Evolutionary conservation across 2,329 filamentous ascomycete genomes (phyloP).

Genomic region (Sporothrix inflata): DNA sequence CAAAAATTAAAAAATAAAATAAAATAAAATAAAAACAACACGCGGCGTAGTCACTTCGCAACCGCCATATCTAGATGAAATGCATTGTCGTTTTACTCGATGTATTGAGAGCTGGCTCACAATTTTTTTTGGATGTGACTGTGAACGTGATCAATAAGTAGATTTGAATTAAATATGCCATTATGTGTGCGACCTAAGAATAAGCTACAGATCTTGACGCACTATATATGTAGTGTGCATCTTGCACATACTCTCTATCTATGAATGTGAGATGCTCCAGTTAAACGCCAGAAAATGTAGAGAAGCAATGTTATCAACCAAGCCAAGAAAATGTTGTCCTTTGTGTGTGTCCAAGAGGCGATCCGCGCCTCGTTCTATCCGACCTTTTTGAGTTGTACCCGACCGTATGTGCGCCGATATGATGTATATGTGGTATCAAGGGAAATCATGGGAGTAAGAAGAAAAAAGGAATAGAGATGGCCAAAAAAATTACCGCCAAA

Average conservation of each 20-base stretch:
- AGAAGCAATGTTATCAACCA: neutral
- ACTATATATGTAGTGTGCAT: neutral
- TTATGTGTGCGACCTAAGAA: neutral
- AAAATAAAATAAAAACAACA: neutral
- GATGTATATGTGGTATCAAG: conserved; percentile 15
- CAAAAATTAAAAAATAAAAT: neutral
- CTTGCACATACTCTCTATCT: neutral
- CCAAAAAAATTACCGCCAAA: conserved; percentile 7
- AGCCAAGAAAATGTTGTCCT: neutral
- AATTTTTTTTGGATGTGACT: neutral
- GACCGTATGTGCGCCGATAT: neutral
- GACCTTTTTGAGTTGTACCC: neutral
- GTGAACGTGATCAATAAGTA: neutral
- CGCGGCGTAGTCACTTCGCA: neutral
- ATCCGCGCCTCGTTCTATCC: neutral
- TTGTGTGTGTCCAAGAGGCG: neutral
- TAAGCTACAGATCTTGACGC: no score
- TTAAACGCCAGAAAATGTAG: neutral
- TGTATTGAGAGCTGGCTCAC: no score
- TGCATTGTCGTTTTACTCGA: no score
- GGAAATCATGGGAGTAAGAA: neutral
- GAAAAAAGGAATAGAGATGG: neutral
- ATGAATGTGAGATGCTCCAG: neutral
- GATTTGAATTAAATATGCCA: neutral
- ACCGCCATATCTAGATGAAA: neutral